Evolutionary conservation across 148 eudicot species (phyloP).

Genomic region (Euryodendron excelsum): DNA sequence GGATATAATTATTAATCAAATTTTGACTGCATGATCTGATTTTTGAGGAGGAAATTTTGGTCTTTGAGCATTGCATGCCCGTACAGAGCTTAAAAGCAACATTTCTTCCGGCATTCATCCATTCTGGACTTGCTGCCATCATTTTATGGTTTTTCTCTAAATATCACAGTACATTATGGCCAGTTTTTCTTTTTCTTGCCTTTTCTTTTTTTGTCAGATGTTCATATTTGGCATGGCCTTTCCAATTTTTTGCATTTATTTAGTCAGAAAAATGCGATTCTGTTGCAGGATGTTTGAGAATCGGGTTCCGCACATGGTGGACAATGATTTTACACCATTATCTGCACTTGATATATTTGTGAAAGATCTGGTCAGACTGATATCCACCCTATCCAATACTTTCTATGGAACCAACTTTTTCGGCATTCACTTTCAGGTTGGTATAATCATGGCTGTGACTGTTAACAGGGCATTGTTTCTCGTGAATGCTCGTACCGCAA

Average conservation of each 20-base stretch:
- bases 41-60: not conserved
- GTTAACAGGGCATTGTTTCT: slow-evolving; percentile 82
- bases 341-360: slow-evolving; percentile 99
- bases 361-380: slow-evolving; percentile 86
- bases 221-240: not conserved
- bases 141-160: not conserved
- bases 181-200: too few relatives aligned
- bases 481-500: slow-evolving; percentile 78
- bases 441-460: slow-evolving; percentile 11
- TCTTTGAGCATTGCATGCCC: not conserved
- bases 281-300: slow-evolving; percentile 96
- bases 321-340: slow-evolving; percentile 87
- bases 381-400: slow-evolving; percentile 2
- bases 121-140: not conserved
- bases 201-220: not conserved
- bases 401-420: not conserved
- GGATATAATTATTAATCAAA: not conserved
- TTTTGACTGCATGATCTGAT: not conserved
- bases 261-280: not conserved
- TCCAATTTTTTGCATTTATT: not conserved
- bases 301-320: slow-evolving; percentile 97
- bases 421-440: slow-evolving; percentile 1
- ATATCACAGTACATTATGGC: not conserved
- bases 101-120: not conserved
- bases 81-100: not conserved